Conservation (phyloP, 768 basidiomycete genomes). For the Leccinum barrowsii region DNA sequence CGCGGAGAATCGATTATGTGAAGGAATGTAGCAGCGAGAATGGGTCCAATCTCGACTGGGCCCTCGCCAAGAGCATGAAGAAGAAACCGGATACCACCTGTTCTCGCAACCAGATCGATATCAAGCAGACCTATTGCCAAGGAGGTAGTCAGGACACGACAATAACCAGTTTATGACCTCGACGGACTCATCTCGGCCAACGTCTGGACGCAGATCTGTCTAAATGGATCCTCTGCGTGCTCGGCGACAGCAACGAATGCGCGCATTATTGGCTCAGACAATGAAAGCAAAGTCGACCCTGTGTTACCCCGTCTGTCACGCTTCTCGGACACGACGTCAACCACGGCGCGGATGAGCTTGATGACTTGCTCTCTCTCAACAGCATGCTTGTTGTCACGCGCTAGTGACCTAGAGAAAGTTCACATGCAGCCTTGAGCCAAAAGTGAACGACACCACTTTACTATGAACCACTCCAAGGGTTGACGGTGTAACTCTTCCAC, state of each 20-base stretch:
- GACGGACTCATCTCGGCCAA: conserved; percentile 82
- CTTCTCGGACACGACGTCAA: conserved; percentile 70
- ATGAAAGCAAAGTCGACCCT: conserved; percentile 47
- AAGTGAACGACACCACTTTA: conserved; percentile 56
- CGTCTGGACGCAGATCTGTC: conserved; percentile 78
- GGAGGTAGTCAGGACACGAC: conserved; percentile 7
- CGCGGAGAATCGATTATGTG: conserved; percentile 83
- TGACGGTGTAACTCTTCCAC: conserved; percentile 61
- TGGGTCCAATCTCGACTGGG: conserved; percentile 73
- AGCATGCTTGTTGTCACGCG: conserved; percentile 77
- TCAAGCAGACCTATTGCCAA: conserved; percentile 73
- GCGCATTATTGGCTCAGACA: conserved; percentile 77
- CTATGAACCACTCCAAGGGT: conserved; percentile 84
- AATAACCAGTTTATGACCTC: conserved; percentile 4
- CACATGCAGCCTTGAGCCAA: neutral
- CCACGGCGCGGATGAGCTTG: conserved; percentile 79
- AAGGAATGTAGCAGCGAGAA: conserved; percentile 77
- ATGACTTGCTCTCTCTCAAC: conserved; percentile 91
- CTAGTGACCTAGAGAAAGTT: conserved; percentile 57
- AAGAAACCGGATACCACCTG: conserved; percentile 83
- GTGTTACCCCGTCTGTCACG: conserved; percentile 37
- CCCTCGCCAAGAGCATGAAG: conserved; percentile 89
- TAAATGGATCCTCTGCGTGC: conserved; percentile 86
- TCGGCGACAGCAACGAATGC: conserved; percentile 93
- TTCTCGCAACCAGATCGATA: conserved; percentile 72